Conservation (phyloP, 2,329 filamentous ascomycete species). For the Penicillium nordicum region DNA sequence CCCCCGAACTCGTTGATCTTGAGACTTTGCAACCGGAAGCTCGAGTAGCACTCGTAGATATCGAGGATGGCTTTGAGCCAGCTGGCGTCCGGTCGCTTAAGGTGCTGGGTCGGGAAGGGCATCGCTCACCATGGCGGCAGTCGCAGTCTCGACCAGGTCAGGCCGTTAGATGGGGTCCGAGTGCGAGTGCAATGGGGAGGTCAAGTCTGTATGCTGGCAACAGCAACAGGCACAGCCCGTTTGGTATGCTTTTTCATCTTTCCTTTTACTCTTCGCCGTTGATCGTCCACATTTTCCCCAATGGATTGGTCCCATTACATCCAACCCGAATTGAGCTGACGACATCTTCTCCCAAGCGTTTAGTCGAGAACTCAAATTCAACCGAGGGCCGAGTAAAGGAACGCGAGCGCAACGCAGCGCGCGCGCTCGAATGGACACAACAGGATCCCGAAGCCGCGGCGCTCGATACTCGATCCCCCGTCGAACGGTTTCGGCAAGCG, state of each 20-base stretch:
- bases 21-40: conserved; percentile 18
- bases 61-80: conserved; percentile 45
- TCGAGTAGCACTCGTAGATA: conserved; percentile 30
- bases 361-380: conserved; percentile 54
- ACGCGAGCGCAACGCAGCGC: conserved; percentile 27
- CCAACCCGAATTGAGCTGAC: conserved; percentile 50
- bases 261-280: conserved; percentile 44
- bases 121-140: conserved; percentile 28
- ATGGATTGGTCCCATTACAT: background rate
- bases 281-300: background rate
- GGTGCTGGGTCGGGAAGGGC: conserved; percentile 40
- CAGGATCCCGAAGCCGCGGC: conserved; percentile 16
- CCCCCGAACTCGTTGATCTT: conserved; percentile 9
- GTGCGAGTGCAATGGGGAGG: conserved; percentile 21
- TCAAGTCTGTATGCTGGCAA: conserved; percentile 27
- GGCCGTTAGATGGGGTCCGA: conserved; percentile 10
- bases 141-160: conserved; percentile 19
- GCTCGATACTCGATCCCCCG: conserved; percentile 56
- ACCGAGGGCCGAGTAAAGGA: conserved; percentile 36
- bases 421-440: conserved; percentile 27
- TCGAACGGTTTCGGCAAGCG: conserved; percentile 73
- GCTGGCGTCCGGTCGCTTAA: conserved; percentile 40
- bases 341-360: conserved; percentile 54
- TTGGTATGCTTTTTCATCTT: conserved; percentile 28
- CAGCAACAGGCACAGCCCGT: conserved; percentile 24